These are phyloP conservation scores for Aethionema arabicum DNA, from an alignment of 345 rosid species.

Conservation along the genomic window DNA sequence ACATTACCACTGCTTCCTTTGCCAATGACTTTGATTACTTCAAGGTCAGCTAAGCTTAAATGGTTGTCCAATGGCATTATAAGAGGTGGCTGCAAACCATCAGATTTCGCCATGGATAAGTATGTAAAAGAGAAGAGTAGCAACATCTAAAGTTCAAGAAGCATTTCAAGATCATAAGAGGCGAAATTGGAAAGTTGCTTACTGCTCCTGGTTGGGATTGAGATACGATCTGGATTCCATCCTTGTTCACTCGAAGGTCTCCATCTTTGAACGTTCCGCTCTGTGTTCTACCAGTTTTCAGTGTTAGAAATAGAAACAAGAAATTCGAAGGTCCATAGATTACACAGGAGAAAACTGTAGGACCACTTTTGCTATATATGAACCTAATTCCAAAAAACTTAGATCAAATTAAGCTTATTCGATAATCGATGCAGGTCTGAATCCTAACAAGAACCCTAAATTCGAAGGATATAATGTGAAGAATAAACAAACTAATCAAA, in stretches of 20 bases:
- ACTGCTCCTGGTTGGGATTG: constrained; percentile 58
- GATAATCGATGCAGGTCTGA: not conserved
- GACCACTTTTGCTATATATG: not conserved
- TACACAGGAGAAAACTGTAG: not conserved
- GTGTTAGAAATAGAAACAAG: constrained; percentile 16
- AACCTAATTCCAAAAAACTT: constrained; percentile 6
- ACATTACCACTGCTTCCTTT: constrained; percentile 91
- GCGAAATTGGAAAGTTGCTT: constrained; percentile 6
- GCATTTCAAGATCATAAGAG: not conserved
- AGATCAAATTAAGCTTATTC: constrained; percentile 8
- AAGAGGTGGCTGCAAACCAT: constrained; percentile 58
- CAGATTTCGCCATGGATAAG: not conserved
- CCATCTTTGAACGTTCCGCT: constrained; percentile 93
- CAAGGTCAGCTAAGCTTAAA: constrained; percentile 67
- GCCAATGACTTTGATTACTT: constrained; percentile 82
- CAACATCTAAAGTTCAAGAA: constrained; percentile 14
- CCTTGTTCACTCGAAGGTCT: constrained; percentile 85
- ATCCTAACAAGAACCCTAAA: constrained; percentile 1
- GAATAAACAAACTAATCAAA: constrained; percentile 7
- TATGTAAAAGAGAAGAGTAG: constrained; percentile 8
- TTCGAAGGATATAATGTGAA: constrained; percentile 6
- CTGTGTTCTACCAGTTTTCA: constrained; percentile 49
- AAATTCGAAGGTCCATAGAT: not conserved
- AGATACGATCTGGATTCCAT: constrained; percentile 78
- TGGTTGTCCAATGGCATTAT: constrained; percentile 67